Conservation (phyloP, 495 filamentous ascomycete species). For the Lineolata rhizophorae region DNA sequence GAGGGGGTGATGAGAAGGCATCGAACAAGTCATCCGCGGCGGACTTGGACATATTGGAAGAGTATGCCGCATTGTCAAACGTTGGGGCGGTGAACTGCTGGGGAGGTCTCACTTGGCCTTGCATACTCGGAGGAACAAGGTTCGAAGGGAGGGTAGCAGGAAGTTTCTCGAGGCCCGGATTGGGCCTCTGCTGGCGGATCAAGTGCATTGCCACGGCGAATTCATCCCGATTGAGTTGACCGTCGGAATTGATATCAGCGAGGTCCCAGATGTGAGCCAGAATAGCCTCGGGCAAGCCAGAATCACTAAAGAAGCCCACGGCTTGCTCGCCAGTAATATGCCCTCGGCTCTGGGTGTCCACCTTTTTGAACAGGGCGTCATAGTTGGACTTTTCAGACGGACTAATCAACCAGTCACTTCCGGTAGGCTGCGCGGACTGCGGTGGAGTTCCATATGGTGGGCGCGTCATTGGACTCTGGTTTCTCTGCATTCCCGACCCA, state of each 20-base stretch:
- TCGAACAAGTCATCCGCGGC: constrained; percentile 86
- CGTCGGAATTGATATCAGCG: constrained; percentile 80
- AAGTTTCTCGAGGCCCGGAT: constrained; percentile 31
- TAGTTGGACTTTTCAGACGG: constrained; percentile 69
- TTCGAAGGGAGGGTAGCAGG: constrained; percentile 57
- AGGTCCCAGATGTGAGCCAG: constrained; percentile 96
- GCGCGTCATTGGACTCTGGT: constrained; percentile 48
- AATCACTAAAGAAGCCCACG: constrained; percentile 85
- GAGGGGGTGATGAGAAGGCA: constrained; percentile 31
- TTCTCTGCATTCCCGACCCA: constrained; percentile 34
- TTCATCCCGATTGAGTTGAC: constrained; percentile 64
- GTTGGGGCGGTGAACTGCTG: constrained; percentile 26
- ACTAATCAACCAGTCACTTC: constrained; percentile 60
- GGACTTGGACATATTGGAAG: constrained; percentile 34
- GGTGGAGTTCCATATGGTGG: constrained; percentile 28
- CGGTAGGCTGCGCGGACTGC: constrained; percentile 38
- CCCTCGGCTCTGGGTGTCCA: constrained; percentile 60
- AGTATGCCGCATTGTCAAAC: constrained; percentile 27
- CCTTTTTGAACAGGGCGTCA: constrained; percentile 57
- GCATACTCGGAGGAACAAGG: constrained; percentile 76
- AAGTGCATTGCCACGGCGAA: constrained; percentile 98
- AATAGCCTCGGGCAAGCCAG: constrained; percentile 68
- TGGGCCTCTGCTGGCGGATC: constrained; percentile 66
- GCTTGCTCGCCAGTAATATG: constrained; percentile 86
- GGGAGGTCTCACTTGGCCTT: constrained; percentile 34